Conservation (phyloP, 2,329 filamentous ascomycete species). For the Arthrobotrys conoides region DNA sequence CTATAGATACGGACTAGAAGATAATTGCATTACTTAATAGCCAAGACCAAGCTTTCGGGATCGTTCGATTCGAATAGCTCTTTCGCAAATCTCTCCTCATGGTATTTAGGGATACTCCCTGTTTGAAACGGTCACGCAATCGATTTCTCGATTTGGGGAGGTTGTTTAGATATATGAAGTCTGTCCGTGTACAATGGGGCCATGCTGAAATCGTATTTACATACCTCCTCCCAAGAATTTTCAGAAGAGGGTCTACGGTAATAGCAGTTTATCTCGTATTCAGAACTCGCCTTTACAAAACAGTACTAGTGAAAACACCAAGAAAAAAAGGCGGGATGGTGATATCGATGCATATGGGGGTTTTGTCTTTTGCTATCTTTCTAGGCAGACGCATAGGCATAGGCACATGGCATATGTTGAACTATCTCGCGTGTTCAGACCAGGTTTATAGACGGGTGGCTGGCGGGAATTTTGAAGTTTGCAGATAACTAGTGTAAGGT, state of each 20-base stretch:
- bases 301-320: conserved; percentile 9
- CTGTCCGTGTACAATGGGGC: not conserved
- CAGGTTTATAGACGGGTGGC: not conserved
- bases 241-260: not conserved
- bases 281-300: not conserved
- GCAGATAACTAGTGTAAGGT: not conserved
- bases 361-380: not conserved
- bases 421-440: not conserved
- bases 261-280: not conserved
- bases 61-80: not conserved
- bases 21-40: conserved; percentile 14
- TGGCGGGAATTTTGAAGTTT: conserved; percentile 6
- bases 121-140: conserved; percentile 9
- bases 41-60: not conserved
- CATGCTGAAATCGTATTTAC: not conserved
- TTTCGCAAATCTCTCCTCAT: not conserved
- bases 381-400: conserved; percentile 10
- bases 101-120: conserved; percentile 2
- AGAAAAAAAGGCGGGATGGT: not conserved
- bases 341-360: not conserved
- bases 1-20: not conserved
- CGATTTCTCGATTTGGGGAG: not conserved
- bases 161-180: not conserved
- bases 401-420: not conserved
- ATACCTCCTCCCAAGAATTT: not conserved